Evolutionary conservation across 2,329 filamentous ascomycete species (phyloP).

Genomic region (Ophiostoma pallidulum): DNA sequence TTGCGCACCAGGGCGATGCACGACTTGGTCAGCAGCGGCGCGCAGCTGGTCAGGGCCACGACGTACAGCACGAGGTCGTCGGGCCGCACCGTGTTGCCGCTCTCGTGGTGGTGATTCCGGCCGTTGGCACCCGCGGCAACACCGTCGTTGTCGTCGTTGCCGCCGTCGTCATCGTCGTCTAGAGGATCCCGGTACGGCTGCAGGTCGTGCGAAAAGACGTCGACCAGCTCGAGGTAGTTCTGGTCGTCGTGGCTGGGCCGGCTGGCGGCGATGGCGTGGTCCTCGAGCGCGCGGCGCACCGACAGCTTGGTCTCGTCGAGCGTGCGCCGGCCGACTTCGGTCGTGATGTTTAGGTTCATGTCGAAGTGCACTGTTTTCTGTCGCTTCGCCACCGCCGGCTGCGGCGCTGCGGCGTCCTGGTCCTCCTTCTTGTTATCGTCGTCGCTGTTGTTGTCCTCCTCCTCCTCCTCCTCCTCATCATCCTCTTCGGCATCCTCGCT

Average conservation of each 20-base stretch:
- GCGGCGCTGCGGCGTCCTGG: neutral
- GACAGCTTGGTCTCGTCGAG: slow-evolving; percentile 47
- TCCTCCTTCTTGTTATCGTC: neutral
- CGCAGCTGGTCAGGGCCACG: slow-evolving; percentile 51
- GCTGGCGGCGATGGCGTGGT: slow-evolving; percentile 42
- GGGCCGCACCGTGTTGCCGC: slow-evolving; percentile 28
- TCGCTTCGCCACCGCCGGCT: slow-evolving; percentile 38
- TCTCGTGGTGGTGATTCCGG: slow-evolving; percentile 40
- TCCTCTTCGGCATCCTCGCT: neutral
- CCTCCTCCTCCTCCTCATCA: neutral
- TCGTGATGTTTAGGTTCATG: slow-evolving; percentile 46
- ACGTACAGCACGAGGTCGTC: slow-evolving; percentile 53
- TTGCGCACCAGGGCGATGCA: slow-evolving; percentile 50
- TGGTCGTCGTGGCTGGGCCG: slow-evolving; percentile 30
- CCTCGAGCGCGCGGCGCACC: slow-evolving; percentile 46
- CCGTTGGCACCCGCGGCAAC: too few relatives aligned
- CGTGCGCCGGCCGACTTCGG: slow-evolving; percentile 43
- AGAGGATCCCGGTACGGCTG: slow-evolving; percentile 25
- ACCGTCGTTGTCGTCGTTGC: slow-evolving; percentile 37
- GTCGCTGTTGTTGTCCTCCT: neutral
- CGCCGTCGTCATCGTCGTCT: slow-evolving; percentile 31
- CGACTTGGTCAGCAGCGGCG: slow-evolving; percentile 49
- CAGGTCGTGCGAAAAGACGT: slow-evolving; percentile 44
- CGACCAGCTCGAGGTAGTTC: slow-evolving; percentile 52
- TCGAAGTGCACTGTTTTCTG: slow-evolving; percentile 49